A percentile compares a stretch with the other conserved stretches of the same genome.
Evolutionary conservation across 257 asterid genomes (phyloP).

Genomic region (Capsicum rhomboideum): DNA sequence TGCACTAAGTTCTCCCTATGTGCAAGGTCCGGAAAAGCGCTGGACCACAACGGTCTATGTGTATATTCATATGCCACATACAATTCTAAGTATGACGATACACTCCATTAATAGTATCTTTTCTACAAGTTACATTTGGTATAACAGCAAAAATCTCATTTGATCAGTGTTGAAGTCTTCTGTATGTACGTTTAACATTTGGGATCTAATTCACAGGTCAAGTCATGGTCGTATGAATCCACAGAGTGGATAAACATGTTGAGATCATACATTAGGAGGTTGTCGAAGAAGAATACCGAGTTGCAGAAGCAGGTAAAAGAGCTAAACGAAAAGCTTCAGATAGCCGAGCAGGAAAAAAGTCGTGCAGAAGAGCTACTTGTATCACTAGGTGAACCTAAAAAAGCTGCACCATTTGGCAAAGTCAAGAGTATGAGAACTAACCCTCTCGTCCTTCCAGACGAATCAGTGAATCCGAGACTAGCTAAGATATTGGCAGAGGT

Average conservation of each 20-base stretch:
- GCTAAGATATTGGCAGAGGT: conserved; percentile 15
- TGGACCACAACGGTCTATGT: too few species aligned
- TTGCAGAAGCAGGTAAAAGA: conserved; percentile 11
- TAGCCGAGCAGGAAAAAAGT: conserved; percentile 5
- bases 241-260: conserved; percentile 5
- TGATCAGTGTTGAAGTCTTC: neutral
- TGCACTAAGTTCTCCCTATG: too few species aligned
- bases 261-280: neutral
- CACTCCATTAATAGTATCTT: neutral
- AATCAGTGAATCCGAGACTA: conserved; percentile 18
- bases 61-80: neutral
- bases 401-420: conserved; percentile 15
- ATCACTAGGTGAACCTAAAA: conserved; percentile 1
- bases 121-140: neutral
- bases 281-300: conserved; percentile 11
- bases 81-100: neutral
- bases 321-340: conserved; percentile 3
- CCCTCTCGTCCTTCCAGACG: conserved; percentile 8
- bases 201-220: neutral
- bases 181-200: neutral
- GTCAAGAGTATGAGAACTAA: conserved; percentile 9
- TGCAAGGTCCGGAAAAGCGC: too few species aligned
- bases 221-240: conserved; percentile 8
- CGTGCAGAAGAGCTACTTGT: neutral
- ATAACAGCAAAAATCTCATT: neutral